These are phyloP conservation scores for Vigna mungo DNA, from an alignment of 306 rosid species.

Conservation along the genomic window DNA sequence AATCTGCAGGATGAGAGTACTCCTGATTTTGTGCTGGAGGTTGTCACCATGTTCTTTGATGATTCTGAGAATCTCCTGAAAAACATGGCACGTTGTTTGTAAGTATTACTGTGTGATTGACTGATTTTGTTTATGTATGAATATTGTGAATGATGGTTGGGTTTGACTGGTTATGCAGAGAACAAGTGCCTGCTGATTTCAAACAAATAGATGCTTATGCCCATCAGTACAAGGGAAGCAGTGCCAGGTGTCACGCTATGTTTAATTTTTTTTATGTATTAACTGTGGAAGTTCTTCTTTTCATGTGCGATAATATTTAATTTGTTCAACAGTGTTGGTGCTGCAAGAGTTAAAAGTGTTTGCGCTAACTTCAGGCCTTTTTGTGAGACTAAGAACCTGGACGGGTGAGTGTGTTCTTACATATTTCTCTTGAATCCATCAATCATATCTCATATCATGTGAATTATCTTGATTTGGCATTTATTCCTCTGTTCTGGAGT, in stretches of 20 bases:
- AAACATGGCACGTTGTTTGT: conserved; percentile 68
- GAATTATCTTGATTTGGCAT: background rate
- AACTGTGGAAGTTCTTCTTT: background rate
- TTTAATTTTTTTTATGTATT: conserved; percentile 14
- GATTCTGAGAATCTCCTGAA: conserved; percentile 73
- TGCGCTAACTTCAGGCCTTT: conserved; percentile 63
- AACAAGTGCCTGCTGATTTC: conserved; percentile 66
- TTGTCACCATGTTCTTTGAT: conserved; percentile 73
- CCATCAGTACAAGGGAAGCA: conserved; percentile 82
- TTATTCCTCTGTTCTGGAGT: conserved; percentile 10
- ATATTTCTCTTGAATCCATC: background rate
- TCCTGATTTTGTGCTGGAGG: conserved; percentile 82
- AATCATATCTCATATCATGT: background rate
- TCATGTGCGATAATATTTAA: conserved; percentile 6
- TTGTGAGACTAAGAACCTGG: conserved; percentile 71
- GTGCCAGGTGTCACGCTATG: conserved; percentile 64
- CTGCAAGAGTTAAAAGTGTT: conserved; percentile 63
- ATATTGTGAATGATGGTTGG: background rate
- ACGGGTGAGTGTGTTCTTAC: conserved; percentile 69
- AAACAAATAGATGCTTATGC: conserved; percentile 77
- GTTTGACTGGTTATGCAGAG: conserved; percentile 53
- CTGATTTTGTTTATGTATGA: background rate
- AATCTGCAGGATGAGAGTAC: conserved; percentile 76
- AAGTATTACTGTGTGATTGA: conserved; percentile 24
- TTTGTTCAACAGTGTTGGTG: conserved; percentile 69